phyloP scores from a whole-genome alignment of 805 yeast species.

The Saccharomycopsis sp. region DNA sequence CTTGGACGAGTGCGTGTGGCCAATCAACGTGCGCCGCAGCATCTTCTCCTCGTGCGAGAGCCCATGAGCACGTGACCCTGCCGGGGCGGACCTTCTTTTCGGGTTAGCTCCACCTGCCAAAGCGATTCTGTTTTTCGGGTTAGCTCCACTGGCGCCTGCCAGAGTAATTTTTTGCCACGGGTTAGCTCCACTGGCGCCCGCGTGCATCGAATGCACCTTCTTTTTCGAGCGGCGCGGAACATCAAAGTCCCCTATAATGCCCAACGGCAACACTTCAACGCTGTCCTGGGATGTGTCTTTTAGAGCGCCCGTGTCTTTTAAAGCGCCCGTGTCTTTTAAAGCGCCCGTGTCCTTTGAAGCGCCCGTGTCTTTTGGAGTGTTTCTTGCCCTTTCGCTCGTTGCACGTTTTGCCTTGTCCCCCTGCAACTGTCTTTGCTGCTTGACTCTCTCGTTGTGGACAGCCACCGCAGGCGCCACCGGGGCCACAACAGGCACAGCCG shows the following conservation, averaged over 20 bases:
- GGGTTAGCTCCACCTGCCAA: no score
- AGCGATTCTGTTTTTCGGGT: no score
- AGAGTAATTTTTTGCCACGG: no score
- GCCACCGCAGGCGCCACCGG: background rate
- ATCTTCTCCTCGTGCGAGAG: background rate
- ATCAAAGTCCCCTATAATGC: slow-evolving; percentile 14
- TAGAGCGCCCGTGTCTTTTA: background rate
- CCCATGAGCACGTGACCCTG: background rate
- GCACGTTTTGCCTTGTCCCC: no score
- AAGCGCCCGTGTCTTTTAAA: background rate
- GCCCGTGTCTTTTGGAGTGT: background rate
- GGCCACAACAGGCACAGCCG: no score
- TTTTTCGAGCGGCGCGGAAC: slow-evolving; percentile 1
- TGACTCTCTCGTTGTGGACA: background rate
- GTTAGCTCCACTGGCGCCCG: background rate
- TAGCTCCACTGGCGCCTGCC: no score
- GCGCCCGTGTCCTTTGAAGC: background rate
- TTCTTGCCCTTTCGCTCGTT: no score
- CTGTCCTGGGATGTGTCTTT: background rate
- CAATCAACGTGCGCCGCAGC: slow-evolving; percentile 5
- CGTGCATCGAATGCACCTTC: background rate
- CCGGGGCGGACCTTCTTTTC: background rate
- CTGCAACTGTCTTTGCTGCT: background rate
- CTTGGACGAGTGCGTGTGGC: slow-evolving; percentile 5
- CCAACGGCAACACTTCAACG: slow-evolving; percentile 17